phyloP scores from a whole-genome alignment of 2,329 filamentous ascomycete genomes.

The Pseudocercospora crystallina region DNA sequence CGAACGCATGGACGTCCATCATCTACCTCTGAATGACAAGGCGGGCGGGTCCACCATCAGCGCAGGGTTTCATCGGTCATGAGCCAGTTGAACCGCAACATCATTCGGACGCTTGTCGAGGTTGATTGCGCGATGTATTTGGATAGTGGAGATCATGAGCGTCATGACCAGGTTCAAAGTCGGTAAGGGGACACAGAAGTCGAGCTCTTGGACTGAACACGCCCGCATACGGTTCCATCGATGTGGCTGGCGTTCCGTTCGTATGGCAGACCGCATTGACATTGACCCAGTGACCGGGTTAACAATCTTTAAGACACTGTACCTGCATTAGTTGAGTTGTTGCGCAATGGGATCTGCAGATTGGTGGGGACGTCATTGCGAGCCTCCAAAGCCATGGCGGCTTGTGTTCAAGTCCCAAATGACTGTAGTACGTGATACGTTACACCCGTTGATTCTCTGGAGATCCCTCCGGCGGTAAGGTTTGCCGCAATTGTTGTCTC shows the following conservation, averaged over 20 bases:
- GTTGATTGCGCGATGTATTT: too few species aligned
- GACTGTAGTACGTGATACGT: conserved; percentile 23
- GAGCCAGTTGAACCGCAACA: too few species aligned
- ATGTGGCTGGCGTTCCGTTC: conserved; percentile 2
- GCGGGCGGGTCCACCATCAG: too few species aligned
- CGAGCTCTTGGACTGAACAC: too few species aligned
- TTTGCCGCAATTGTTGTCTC: conserved; percentile 8
- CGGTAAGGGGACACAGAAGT: too few species aligned
- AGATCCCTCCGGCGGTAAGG: conserved; percentile 16
- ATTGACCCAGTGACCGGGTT: conserved; percentile 21
- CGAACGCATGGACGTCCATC: too few species aligned
- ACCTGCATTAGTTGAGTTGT: conserved; percentile 32
- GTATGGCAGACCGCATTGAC: conserved; percentile 4
- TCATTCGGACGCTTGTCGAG: too few species aligned
- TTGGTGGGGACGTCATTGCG: conserved; percentile 20
- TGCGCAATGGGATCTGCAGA: conserved; percentile 29
- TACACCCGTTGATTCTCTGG: conserved; percentile 24
- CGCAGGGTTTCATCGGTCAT: too few species aligned
- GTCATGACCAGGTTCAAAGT: too few species aligned
- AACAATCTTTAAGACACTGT: conserved; percentile 23
- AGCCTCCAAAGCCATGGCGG: conserved; percentile 23
- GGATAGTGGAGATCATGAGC: too few species aligned
- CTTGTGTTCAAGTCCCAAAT: conserved; percentile 22
- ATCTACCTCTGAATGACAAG: too few species aligned
- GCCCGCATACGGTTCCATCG: neutral